Percentiles rank a stretch among this genome's conserved stretches.
phyloP scores from a whole-genome alignment of 2,329 filamentous ascomycete species.

The Aspergillus nomiae region DNA sequence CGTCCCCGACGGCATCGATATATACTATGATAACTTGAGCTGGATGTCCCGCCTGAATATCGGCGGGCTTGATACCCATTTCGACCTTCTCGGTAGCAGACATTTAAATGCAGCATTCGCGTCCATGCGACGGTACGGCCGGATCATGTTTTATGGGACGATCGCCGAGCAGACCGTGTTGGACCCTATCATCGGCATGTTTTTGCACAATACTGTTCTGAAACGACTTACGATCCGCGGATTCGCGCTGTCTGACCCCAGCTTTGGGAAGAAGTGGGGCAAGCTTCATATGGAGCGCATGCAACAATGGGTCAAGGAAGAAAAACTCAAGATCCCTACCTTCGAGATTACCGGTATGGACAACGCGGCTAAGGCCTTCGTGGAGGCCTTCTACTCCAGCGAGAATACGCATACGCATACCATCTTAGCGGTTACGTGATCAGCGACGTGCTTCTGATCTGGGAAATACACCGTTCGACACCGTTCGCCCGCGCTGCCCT shows the following conservation, averaged over 20 bases:
- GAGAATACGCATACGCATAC: neutral
- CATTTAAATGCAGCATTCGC: neutral
- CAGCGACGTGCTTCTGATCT: neutral
- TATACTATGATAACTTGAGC: slow-evolving; percentile 76
- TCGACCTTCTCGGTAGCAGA: neutral
- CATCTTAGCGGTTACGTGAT: neutral
- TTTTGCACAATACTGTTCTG: neutral
- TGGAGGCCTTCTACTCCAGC: neutral
- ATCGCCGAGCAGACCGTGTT: neutral
- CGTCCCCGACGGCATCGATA: slow-evolving; percentile 78
- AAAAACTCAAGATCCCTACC: neutral
- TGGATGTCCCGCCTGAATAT: neutral
- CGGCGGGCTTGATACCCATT: neutral
- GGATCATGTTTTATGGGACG: neutral
- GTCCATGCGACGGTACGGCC: neutral
- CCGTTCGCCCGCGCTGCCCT: neutral
- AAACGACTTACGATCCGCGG: neutral
- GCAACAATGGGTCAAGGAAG: neutral
- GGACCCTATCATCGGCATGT: neutral
- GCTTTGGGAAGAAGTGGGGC: neutral
- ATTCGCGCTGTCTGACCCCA: neutral
- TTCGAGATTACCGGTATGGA: neutral
- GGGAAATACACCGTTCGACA: neutral
- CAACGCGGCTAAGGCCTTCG: neutral
- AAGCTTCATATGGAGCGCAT: neutral